These are phyloP conservation scores for Coffea canephora DNA, from an alignment of 257 asterid species.

Conservation along the genomic window DNA sequence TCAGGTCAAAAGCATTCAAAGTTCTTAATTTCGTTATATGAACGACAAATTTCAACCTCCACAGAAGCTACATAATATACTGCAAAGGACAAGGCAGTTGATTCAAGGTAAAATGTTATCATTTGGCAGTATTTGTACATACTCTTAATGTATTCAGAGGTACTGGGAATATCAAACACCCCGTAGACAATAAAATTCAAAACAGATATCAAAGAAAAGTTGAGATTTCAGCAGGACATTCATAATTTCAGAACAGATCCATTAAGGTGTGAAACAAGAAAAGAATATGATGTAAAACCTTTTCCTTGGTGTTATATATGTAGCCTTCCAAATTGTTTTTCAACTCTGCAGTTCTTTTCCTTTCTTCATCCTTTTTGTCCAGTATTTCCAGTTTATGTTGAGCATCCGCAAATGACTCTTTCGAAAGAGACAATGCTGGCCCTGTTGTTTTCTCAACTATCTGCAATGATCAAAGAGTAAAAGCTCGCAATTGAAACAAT, in stretches of 20 bases:
- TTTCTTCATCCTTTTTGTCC: constrained; percentile 92
- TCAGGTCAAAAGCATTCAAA: not conserved
- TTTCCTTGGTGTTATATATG: constrained; percentile 92
- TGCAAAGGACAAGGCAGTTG: not conserved
- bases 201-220: too few species aligned
- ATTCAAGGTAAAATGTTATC: not conserved
- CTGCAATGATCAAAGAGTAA: constrained; percentile 37
- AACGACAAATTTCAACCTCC: not conserved
- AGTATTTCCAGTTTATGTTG: constrained; percentile 63
- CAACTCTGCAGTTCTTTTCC: constrained; percentile 94
- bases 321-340: constrained; percentile 93
- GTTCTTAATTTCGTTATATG: not conserved
- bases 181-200: too few species aligned
- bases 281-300: constrained; percentile 35
- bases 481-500: constrained; percentile 15
- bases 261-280: not conserved
- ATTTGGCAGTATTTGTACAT: too few species aligned
- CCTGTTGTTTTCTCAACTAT: constrained; percentile 80
- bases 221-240: not conserved
- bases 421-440: constrained; percentile 73
- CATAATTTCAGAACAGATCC: not conserved
- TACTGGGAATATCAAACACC: too few species aligned
- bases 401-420: constrained; percentile 66
- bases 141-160: too few species aligned
- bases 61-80: too few species aligned